Percentiles rank a stretch among this genome's conserved stretches.
These are phyloP conservation scores for Apiospora aurea DNA, from an alignment of 2,329 filamentous ascomycete genomes.

Conservation along the genomic window DNA sequence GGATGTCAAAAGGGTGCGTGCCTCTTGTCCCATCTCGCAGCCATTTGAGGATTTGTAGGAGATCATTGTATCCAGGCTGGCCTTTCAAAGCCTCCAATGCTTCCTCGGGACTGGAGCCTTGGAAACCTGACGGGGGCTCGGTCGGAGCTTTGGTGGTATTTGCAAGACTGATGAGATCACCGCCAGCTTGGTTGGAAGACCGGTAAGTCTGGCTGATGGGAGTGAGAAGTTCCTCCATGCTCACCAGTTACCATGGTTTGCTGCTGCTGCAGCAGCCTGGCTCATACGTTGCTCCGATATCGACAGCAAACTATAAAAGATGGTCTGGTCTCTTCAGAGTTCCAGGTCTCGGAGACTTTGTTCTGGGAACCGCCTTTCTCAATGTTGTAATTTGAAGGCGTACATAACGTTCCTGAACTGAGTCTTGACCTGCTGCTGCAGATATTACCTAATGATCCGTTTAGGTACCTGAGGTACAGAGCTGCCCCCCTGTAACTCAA, in stretches of 20 bases:
- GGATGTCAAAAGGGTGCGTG: conserved; percentile 59
- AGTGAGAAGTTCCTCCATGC: conserved; percentile 64
- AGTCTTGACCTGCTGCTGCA: neutral
- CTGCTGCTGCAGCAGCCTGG: neutral
- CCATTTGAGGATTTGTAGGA: conserved; percentile 61
- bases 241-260: neutral
- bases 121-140: conserved; percentile 31
- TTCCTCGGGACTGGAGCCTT: conserved; percentile 51
- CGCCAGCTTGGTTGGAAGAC: conserved; percentile 43
- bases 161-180: conserved; percentile 47
- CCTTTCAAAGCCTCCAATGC: conserved; percentile 66
- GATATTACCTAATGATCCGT: neutral
- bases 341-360: neutral
- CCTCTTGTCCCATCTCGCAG: conserved; percentile 47
- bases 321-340: neutral
- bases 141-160: conserved; percentile 33
- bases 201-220: conserved; percentile 61
- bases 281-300: neutral
- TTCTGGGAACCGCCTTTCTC: neutral
- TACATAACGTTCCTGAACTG: neutral
- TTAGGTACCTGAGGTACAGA: neutral
- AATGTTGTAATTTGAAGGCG: neutral
- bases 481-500: neutral
- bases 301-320: neutral
- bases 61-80: conserved; percentile 66